Base-by-base conservation (phyloP, 139 green algal species). In the Mesotaenium endlicherianum region DNA sequence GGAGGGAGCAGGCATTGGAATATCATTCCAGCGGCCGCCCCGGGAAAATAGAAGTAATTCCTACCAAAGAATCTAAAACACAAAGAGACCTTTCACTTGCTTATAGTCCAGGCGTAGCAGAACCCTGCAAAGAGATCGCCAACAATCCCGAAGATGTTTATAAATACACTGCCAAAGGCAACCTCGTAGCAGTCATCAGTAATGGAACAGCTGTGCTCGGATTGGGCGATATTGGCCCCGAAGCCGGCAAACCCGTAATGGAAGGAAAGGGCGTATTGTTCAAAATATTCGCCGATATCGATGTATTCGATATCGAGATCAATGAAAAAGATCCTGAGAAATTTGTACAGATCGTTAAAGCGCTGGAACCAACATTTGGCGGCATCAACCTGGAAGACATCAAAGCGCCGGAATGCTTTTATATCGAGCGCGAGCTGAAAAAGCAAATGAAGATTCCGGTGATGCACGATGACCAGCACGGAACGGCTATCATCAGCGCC, bases 381-480 rank as follows among this genome's bases (percentile, higher is more conserved):
- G 88, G 80, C 31, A 83, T 91, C 47, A 91, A 91, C 70, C 76
- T 91, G 30, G 88, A 91, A 58, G 88, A 91, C 30, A 91, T 91
- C 64, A 90, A 90, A 76, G 70, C 80, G 1, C 88, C 88, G 5
- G 88, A 91, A 67, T 91, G 88, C 81, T 91, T 91, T 57, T 85
- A 87, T 30, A 82, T 91, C 42, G 88, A 91, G 72, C 58, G 26
- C 11, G 81, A 82, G 58, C 74, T 59, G 0, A 86, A 89, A 53
- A 36, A 47, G 11, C 57, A 77, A 20, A 85, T 84, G 47, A 82
- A 58, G 47, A 91, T 91, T 42, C 88, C 88, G 1, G 45, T 91
- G 77, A 75, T 91, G 75, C 16, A 82, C 39, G 39, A 84, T 69
- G n/a, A 92, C 36, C 45, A 83, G 47, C 39, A 91, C 44, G 88